Base-by-base conservation (phyloP, 768 basidiomycete species). In the Postia placenta region DNA sequence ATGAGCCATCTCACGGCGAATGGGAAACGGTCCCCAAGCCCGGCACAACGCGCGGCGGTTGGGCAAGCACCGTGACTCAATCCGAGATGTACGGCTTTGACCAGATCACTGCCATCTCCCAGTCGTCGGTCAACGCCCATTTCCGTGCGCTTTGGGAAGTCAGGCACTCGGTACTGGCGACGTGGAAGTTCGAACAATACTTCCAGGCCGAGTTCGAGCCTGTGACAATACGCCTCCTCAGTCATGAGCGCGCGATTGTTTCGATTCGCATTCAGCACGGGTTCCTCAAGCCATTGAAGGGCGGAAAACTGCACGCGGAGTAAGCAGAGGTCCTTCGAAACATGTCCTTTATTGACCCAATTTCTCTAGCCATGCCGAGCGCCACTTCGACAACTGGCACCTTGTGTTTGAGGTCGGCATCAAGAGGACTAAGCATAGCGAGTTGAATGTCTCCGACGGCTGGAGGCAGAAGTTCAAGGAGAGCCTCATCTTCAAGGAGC, bases 341-440 rank as follows among this genome's bases (percentile, higher is more conserved):
- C 1, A 0, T 26, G 5, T 30, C 25, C 17, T 19, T 22, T 5
- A 15, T 25, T 47, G 19, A 11, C 22, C 1, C 19, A 15, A 22
- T n/a, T 4, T 20, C 5, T 12, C 11, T 27, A 56, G 56, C 43
- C 48, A 53, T 24, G 52, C 53, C 25, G 22, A 46, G 25, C 49
- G 59, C 50, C 48, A 55, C 20, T 59, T 66, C 54, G 52, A 51
- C 4, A 50, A 58, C 19, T 63, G 62, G 58, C 49, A 56, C 5
- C 51, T 64, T 15, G 62, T 63, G 4, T 66, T 64, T 55, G 63
- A 63, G 45, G 62, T 66, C 25, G 54, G 53, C 14, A 30, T 66
- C 12, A 61, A 60, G 54, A 50, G 56, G 36, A 48, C 53, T 37
- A 50, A 52, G 1, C 51, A 56, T 37, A 38, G 46, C 17, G 53